A percentile compares a stretch with the other conserved stretches of the same genome.
phyloP scores from a whole-genome alignment of 768 basidiomycete species.

The Floccularia luteovirens region DNA sequence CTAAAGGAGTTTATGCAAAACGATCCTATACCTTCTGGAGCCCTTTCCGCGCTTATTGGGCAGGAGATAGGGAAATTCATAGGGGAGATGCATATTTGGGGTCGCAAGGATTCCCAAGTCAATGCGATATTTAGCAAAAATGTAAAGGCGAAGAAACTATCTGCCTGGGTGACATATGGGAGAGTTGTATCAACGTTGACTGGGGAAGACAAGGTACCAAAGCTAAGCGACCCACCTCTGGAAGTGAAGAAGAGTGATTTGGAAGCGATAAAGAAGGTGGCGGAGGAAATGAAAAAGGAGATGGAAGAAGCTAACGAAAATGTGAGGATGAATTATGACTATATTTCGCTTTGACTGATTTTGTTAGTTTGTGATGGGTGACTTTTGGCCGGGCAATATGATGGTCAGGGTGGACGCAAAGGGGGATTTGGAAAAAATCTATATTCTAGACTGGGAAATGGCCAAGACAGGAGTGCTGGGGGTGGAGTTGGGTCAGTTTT shows the following conservation, averaged over 20 bases:
- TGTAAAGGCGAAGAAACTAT: constrained; percentile 29
- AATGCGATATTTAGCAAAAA: constrained; percentile 29
- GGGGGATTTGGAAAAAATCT: constrained; percentile 29
- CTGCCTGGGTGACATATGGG: constrained; percentile 35
- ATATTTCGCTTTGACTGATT: too few species aligned
- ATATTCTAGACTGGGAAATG: constrained; percentile 62
- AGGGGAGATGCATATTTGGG: constrained; percentile 42
- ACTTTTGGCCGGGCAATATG: constrained; percentile 71
- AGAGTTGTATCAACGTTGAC: constrained; percentile 30
- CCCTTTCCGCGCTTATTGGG: constrained; percentile 37
- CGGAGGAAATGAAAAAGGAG: constrained; percentile 14
- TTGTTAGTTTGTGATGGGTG: constrained; percentile 49
- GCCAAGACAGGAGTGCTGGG: constrained; percentile 49
- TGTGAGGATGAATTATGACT: constrained; percentile 12
- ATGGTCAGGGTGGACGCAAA: constrained; percentile 30
- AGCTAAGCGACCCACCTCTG: constrained; percentile 33
- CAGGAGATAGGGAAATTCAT: constrained; percentile 47
- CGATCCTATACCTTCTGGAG: constrained; percentile 19
- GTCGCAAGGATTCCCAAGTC: constrained; percentile 20
- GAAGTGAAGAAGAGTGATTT: constrained; percentile 28
- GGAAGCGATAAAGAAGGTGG: constrained; percentile 13
- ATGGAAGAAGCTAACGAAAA: constrained; percentile 17
- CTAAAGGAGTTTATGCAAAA: constrained; percentile 34
- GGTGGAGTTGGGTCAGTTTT: constrained; percentile 57
- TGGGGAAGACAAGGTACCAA: constrained; percentile 19